Evolutionary conservation across 78 protist species (phyloP).

Genomic region (Capsaspora owczarzaki): DNA sequence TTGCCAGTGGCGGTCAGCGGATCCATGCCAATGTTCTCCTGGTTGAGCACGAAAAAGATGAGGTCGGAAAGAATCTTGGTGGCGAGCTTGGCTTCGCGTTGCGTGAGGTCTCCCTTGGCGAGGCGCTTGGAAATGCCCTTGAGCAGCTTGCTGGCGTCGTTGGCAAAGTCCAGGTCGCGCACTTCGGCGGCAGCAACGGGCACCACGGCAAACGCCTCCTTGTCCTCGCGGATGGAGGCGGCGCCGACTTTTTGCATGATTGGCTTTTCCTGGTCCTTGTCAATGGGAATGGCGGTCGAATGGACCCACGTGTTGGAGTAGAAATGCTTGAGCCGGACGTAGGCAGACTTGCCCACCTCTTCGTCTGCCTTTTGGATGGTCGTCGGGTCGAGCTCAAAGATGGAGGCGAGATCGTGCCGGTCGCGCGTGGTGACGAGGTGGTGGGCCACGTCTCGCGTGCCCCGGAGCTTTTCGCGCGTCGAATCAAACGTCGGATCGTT

Average conservation of each 20-base stretch:
- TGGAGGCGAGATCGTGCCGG: conserved; percentile 9
- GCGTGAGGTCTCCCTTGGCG: neutral
- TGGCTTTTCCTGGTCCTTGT: conserved; percentile 17
- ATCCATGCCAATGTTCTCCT: too few relatives aligned
- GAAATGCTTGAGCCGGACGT: conserved; percentile 24
- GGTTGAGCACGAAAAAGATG: conserved; percentile 8
- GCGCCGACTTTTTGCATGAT: conserved; percentile 7
- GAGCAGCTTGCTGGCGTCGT: neutral
- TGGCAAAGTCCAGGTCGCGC: conserved; percentile 25
- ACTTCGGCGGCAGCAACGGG: conserved; percentile 15
- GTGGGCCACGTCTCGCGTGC: neutral
- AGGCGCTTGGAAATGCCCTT: neutral
- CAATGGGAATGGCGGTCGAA: neutral
- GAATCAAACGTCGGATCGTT: neutral
- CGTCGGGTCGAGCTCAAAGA: conserved; percentile 22
- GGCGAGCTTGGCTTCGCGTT: neutral
- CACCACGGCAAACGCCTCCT: conserved; percentile 23
- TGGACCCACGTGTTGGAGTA: conserved; percentile 3
- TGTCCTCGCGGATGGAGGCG: neutral
- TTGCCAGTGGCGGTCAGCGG: neutral
- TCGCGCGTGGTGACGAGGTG: neutral
- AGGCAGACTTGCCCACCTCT: neutral
- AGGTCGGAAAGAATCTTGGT: conserved; percentile 6
- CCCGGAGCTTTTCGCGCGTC: neutral
- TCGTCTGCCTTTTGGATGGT: neutral